Evolutionary conservation across 257 asterid genomes (phyloP), one percentile per base, ranked within the genome.

Genomic region (Sherardia arvensis): DNA sequence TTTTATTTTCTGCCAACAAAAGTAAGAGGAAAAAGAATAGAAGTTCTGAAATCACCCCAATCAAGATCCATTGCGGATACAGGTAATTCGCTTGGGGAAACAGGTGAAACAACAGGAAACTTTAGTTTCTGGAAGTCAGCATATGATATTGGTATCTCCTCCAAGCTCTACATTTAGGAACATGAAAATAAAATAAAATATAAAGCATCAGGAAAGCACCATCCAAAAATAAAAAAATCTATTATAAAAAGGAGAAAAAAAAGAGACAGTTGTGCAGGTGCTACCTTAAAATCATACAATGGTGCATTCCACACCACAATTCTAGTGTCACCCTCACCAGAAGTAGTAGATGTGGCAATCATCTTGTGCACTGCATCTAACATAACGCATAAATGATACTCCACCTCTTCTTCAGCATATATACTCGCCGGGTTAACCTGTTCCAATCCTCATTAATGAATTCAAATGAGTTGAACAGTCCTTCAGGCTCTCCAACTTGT

Each of bases 371-470:
- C 75, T 71, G 59, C 68, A 68, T 87, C 85, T 28, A 90, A 62
- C 79, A 91, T 65, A 65, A 66, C 49, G 43, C 79, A 34, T 57
- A 88, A 78, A 66, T 74, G 94, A 69, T 81, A 78, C 81, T 91
- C 98, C 74, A 81, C 84, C 85, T 91, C 98, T 74, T 85, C 95
- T 79, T 91, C 98, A 34, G 69, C 80, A 66, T 83, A 84, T 71
- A 91, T 76, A 76, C 75, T 74, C 66, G 82, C 68, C 40, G 88
- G 91, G 71, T 84, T 76, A 58, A 88, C 95, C 95, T 91, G 91
- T 83, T 73, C 76, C 76, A 70, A 68, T 66, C 73, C 81, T 79
- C 60, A 47, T 67, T 72, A 55, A 77, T 74, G 80, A 80, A 72
- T 71, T 53, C 67, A 84, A 72, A 66, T 78, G 68, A 84, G 73